Base-by-base conservation (phyloP, 768 basidiomycete species). In the Boletus vinaceobasis region DNA sequence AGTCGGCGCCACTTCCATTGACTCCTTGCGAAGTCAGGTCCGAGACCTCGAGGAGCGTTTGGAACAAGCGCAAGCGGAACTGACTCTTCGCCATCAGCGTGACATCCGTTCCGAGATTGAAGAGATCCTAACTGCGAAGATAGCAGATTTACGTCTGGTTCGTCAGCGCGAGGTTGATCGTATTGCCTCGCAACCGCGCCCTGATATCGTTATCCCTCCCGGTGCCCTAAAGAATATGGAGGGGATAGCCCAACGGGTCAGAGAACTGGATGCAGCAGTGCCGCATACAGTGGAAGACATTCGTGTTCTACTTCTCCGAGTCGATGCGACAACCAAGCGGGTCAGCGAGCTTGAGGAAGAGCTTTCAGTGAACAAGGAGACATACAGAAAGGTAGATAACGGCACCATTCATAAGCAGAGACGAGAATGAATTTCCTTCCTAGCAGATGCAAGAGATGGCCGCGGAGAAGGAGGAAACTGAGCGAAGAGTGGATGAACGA, bases 11-110 rank as follows among this genome's bases (percentile, higher is more conserved):
- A 26, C 38, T 23, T 21, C 17, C 11, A 26, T 60, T 6, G 55
- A 61, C 36, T 48, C 55, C 6, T 44, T 71, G 45, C 60, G 35
- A 49, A 52, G 11, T 43, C 63, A 48, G 27, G 21, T 72, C 13
- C 60, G 32, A 31, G 52, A 65, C 26, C 57, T 71, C 15, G 69
- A 66, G 46, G 61, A 69, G 33, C 61, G 61, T n/a, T 52, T 72
- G 8, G 69, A 71, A n/a, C 67, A 71, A 48, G 56, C 64, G 7
- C 67, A 62, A 9, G 60, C 71, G 6, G 65, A 67, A 32, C 54
- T 72, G 17, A 67, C 71, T n/a, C 56, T 72, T 29, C 57, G 51
- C 38, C 67, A 45, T 42, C 63, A 19, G 33, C 46, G 40, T 29
- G 57, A 71, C 19, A 50, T 62, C 13, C 47, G 44, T 29, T 40